phyloP scores from a whole-genome alignment of 257 asterid genomes.

The Solanum stenotomum region DNA sequence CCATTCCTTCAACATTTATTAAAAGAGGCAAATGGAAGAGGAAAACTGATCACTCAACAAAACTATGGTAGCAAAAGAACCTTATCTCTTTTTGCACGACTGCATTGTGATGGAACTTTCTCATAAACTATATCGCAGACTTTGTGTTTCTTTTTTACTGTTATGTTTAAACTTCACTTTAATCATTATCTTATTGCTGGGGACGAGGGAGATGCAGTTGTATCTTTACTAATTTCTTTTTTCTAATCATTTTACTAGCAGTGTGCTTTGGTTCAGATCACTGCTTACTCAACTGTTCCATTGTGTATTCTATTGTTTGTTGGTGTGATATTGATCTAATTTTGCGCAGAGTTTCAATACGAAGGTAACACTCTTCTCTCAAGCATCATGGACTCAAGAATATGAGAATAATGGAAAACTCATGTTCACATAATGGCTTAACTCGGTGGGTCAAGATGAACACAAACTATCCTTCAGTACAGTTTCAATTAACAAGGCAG shows the following conservation, averaged over 20 bases:
- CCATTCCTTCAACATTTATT: neutral
- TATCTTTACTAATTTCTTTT: neutral
- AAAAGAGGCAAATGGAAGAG: neutral
- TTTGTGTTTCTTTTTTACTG: neutral
- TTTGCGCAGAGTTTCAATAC: neutral
- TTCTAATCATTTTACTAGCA: neutral
- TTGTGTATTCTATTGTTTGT: neutral
- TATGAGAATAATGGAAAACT: neutral
- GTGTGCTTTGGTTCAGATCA: neutral
- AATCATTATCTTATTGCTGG: neutral
- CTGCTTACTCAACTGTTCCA: neutral
- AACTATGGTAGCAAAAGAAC: neutral
- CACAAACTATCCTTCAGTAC: neutral
- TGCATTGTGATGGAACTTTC: neutral
- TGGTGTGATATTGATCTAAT: neutral
- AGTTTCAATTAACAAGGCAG: neutral
- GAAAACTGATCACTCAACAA: neutral
- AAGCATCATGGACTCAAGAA: neutral
- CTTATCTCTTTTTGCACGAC: neutral
- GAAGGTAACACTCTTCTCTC: neutral
- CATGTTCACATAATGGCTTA: neutral
- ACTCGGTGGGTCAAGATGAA: neutral
- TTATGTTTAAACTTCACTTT: neutral
- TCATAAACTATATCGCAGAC: neutral
- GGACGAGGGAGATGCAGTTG: neutral